Evolutionary conservation across 2,329 filamentous ascomycete genomes (phyloP), one percentile per base, ranked within the genome.

Genomic region (Pseudonectria foliicola): DNA sequence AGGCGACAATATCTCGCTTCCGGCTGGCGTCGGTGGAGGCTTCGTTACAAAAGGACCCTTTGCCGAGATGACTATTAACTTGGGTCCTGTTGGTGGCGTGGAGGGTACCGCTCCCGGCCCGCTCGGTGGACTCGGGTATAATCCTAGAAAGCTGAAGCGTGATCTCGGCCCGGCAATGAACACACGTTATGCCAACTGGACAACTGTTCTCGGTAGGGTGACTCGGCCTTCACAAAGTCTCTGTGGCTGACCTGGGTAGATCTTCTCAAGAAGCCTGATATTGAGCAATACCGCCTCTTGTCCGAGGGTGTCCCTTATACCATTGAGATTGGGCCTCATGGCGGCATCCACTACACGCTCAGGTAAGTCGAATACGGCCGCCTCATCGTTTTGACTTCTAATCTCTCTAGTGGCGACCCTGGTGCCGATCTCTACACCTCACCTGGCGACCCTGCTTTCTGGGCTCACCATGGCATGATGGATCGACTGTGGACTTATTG

Each of bases 11-110:
- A 44, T 49, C 3, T 34, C 42, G 13, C 34, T 47, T 8, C 41
- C 44, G 1, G 35, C 37, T 0, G 71, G 68, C 14, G 54, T 56
- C 0, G 73, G 73, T n/a, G 72, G 73, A 29, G 71, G 72, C 6
- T 75, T 64, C 46, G 57, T 76, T 2, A 55, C 48, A 7, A 61
- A 54, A 3, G 68, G 69, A 1, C 68, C 71, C 0, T 60, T 73
- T 3, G 52, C 49, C n/a, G 59, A 59, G 42, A 54, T 58, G 44
- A 53, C 48, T 1, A 48, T 62, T 30, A 57, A 57, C 35, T 43
- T 64, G 13, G 60, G 59, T 4, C 58, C 59, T 8, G 48, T 56
- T 13, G 43, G 44, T 14, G 48, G 47, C 12, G 31, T 53, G 7
- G 29, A 35, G 11, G 48, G 42, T 3, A 40, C 39, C 0, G 32